Percentiles rank a stretch among this genome's conserved stretches.
Conservation (phyloP, 768 basidiomycete species). For the Chalciporus sphaerocephalus region DNA sequence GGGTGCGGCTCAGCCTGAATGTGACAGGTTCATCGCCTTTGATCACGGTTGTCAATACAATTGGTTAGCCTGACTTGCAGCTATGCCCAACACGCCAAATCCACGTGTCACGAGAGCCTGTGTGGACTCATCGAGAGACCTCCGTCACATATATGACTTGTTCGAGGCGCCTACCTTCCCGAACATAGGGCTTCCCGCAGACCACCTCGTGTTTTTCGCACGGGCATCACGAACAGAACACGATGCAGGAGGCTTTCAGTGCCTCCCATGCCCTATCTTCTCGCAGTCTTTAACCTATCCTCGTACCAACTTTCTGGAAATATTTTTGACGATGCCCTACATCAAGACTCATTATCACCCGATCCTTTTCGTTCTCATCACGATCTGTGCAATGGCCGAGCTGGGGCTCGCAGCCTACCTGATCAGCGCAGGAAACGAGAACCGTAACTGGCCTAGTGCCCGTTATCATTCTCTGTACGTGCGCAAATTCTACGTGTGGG, state of each 20-base stretch:
- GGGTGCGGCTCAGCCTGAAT: constrained; percentile 1
- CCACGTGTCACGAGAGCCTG: constrained; percentile 13
- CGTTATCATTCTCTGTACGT: constrained; percentile 64
- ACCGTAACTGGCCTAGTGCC: constrained; percentile 54
- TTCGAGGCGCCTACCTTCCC: constrained; percentile 1
- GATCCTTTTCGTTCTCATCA: constrained; percentile 59
- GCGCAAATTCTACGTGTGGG: neutral
- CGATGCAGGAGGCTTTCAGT: constrained; percentile 22
- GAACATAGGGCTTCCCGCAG: constrained; percentile 5
- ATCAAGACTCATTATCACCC: constrained; percentile 57
- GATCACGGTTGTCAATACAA: constrained; percentile 7
- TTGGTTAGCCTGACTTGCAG: constrained; percentile 6
- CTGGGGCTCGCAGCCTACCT: constrained; percentile 72
- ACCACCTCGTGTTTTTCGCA: constrained; percentile 32
- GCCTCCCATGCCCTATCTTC: constrained; percentile 10
- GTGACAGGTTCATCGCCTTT: constrained; percentile 13
- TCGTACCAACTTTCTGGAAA: constrained; percentile 6
- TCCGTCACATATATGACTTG: constrained; percentile 4
- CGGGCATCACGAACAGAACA: constrained; percentile 26
- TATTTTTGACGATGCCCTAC: constrained; percentile 35
- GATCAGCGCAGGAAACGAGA: constrained; percentile 63
- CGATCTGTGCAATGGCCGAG: constrained; percentile 64
- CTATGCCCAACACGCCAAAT: constrained; percentile 10
- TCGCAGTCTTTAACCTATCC: constrained; percentile 11
- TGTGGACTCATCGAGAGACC: constrained; percentile 6